A percentile compares a stretch with the other conserved stretches of the same genome.
Evolutionary conservation across 2,329 filamentous ascomycete genomes (phyloP).

Genomic region (Colletotrichum sp.): DNA sequence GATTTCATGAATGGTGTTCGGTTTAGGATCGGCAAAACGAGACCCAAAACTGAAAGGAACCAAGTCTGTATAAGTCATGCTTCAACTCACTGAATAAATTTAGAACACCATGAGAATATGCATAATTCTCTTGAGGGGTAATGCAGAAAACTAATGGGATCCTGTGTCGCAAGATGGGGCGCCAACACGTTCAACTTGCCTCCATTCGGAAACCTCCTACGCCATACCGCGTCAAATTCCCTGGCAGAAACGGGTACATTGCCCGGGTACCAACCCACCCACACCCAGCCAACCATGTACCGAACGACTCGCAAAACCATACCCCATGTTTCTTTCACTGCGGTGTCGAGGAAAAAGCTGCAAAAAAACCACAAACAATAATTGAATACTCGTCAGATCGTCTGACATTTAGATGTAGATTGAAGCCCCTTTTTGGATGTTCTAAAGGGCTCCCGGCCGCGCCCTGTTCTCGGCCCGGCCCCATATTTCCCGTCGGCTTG

Average conservation of each 20-base stretch:
- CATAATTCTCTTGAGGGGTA: neutral
- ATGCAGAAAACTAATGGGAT: neutral
- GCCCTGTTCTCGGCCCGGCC: neutral
- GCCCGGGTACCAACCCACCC: neutral
- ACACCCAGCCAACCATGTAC: neutral
- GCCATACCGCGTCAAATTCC: constrained; percentile 13
- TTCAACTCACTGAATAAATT: neutral
- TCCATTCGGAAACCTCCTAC: constrained; percentile 18
- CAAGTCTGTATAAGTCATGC: neutral
- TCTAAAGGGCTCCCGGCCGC: neutral
- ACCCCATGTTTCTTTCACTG: neutral
- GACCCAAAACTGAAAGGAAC: neutral
- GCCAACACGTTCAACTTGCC: constrained; percentile 4
- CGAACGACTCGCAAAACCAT: neutral
- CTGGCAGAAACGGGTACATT: constrained; percentile 9
- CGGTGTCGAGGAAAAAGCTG: neutral
- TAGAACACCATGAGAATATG: neutral
- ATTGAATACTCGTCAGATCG: fast-evolving
- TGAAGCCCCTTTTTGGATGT: neutral
- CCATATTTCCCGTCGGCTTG: neutral
- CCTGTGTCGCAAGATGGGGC: neutral
- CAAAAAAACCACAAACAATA: neutral
- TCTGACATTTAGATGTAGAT: neutral
- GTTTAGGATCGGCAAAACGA: neutral
- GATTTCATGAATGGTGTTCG: neutral